Base-by-base conservation (phyloP, 768 basidiomycete species). In the Phylloporus scabripes region DNA sequence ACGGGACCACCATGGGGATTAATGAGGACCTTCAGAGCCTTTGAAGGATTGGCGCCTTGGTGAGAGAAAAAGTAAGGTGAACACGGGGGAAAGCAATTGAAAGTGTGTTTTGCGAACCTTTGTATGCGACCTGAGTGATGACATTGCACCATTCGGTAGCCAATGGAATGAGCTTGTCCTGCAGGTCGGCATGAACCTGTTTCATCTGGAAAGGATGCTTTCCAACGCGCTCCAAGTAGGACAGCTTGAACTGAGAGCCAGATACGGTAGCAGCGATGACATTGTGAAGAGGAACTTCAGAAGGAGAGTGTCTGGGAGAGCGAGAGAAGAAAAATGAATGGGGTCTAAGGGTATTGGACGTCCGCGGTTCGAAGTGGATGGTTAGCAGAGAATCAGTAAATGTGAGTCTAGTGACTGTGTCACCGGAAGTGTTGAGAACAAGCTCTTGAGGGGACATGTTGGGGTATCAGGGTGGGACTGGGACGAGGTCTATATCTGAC, bases 1-100 rank as follows among this genome's bases (percentile, higher is more conserved):
- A 89, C 90, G 18, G 73, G 75, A n/a, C 92, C 92, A 44, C 91
- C 82, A 48, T 75, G 68, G 8, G 92, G 92, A 63, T 93, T 94
- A 33, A 94, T 74, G 37, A 94, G 61, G 7, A 92, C 75, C 53
- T 81, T 80, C 26, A 94, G 60, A 17, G 72, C 69, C 40, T 83
- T 74, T 43, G 71, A 63, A 18, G 74, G 80, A 56, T 76, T 76
- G n/a, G 78, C 64, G 36, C 78, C 86, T 74, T 47, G 26, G 29
- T 18, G 28, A 18, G 28, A 18, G 32, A 20, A 43, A 43, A 12
- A 7, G 28, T 45, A 34, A n/a, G 41, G 50, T 49, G 15, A 46
- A 51, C 17, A 42, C 9, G 29, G 45, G 23, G 39, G n/a, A 37
- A 6, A 12, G 1, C 0, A 36, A 24, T 11, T 9, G 34, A 43